These are phyloP conservation scores for Kalmusia sp. DNA, from an alignment of 2,329 filamentous ascomycete genomes.

Conservation along the genomic window DNA sequence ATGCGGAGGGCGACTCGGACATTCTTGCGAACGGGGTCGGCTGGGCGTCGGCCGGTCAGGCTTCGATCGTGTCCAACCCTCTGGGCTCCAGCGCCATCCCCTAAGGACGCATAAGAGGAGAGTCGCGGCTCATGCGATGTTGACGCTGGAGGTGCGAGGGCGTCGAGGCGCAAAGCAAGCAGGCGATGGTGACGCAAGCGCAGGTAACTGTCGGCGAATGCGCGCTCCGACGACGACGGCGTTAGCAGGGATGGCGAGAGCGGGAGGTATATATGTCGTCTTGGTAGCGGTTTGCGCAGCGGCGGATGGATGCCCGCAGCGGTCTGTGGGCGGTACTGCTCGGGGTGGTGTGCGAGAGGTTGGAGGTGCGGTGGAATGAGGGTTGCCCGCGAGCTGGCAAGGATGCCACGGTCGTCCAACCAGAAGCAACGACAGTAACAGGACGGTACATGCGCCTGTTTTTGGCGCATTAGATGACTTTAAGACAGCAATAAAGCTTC, in stretches of 20 bases:
- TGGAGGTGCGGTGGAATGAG: too few relatives aligned
- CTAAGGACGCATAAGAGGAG: conserved; percentile 14
- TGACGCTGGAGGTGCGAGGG: conserved; percentile 13
- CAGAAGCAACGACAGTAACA: too few relatives aligned
- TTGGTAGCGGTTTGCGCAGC: neutral
- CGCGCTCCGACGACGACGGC: neutral
- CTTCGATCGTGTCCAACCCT: conserved; percentile 4
- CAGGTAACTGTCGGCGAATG: conserved; percentile 29
- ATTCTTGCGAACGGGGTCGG: conserved; percentile 25
- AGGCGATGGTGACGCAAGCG: conserved; percentile 34
- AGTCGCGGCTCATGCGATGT: conserved; percentile 25
- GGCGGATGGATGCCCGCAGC: conserved; percentile 1
- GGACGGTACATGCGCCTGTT: too few relatives aligned
- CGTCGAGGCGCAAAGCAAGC: conserved; percentile 13
- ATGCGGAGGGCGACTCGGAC: conserved; percentile 29
- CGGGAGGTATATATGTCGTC: neutral
- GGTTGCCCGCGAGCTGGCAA: too few relatives aligned
- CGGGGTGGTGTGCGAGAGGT: conserved; percentile 1
- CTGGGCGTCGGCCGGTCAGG: neutral
- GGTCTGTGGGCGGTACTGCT: neutral
- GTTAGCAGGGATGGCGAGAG: neutral
- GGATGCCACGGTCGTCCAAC: too few relatives aligned
- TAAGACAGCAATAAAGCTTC: too few relatives aligned
- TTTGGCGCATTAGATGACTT: too few relatives aligned
- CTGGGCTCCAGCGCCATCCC: conserved; percentile 27